Conservation (phyloP, 345 rosid genomes). For the Raphanus sativus region DNA sequence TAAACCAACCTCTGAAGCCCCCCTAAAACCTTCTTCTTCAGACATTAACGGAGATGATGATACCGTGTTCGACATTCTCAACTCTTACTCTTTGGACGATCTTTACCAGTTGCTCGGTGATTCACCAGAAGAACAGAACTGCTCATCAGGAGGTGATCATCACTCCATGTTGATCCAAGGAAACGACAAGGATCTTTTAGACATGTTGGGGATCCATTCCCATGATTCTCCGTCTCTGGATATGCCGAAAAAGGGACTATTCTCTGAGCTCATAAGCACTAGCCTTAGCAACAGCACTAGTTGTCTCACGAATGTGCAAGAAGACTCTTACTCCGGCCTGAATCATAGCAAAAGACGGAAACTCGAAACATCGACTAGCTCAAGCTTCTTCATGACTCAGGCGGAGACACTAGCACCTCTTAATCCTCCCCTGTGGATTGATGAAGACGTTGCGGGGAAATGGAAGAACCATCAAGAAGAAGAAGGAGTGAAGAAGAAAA, state of each 20-base stretch:
- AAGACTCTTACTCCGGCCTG: not conserved
- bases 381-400: slow-evolving; percentile 15
- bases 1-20: slow-evolving; percentile 1
- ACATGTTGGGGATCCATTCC: slow-evolving; percentile 41
- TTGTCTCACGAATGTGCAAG: slow-evolving; percentile 37
- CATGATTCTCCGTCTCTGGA: not conserved
- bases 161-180: slow-evolving; percentile 34
- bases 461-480: slow-evolving; percentile 54
- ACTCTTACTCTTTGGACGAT: slow-evolving; percentile 48
- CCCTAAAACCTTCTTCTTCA: not conserved
- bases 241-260: slow-evolving; percentile 53
- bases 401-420: slow-evolving; percentile 33
- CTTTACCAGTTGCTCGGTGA: slow-evolving; percentile 53
- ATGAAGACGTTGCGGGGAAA: slow-evolving; percentile 51
- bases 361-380: slow-evolving; percentile 44
- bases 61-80: slow-evolving; percentile 45
- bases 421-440: slow-evolving; percentile 57
- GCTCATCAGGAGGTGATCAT: slow-evolving; percentile 12
- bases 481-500: slow-evolving; percentile 60
- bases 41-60: slow-evolving; percentile 29
- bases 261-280: slow-evolving; percentile 74
- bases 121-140: slow-evolving; percentile 37
- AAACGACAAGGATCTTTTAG: slow-evolving; percentile 49
- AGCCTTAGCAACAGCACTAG: slow-evolving; percentile 50
- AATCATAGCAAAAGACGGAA: slow-evolving; percentile 50